Base-by-base conservation (phyloP, 345 rosid genomes). In the Stellera chamaejasme region DNA sequence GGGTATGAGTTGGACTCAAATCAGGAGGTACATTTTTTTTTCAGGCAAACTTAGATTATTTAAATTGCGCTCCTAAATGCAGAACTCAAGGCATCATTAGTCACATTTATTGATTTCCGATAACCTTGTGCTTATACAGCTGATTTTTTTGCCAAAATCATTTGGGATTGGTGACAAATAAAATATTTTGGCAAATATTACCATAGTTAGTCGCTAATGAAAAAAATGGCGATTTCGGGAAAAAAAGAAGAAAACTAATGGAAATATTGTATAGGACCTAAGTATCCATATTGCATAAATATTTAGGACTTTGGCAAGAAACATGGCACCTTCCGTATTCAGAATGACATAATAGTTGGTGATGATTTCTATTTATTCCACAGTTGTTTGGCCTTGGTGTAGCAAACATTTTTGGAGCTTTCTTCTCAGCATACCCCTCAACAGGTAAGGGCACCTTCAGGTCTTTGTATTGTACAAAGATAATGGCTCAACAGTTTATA, bases 321-420 rank as follows among this genome's bases (percentile, higher is more conserved):
- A 8, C 6, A 47, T 47, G 16, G 9, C 9, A 8, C 39, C 39
- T 32, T 32, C 39, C 39, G 5, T 32, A 32, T 32, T 32, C 39
- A 32, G 39, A 32, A 8, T 32, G 39, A 32, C 39, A 32, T 32
- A 32, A 32, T 8, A 32, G 9, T 32, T 32, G 39, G 9, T 32
- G 39, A 32, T 32, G 32, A 43, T 55, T 23, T 66, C 52, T 54
- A 39, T 23, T 49, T 58, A 48, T 58, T 64, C 25, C 43, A 69
- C 94, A 93, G 99, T 73, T 93, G 75, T 83, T 89, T 56, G 99
- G 99, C 73, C 97, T 93, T 69, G 97, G 99, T 69, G 82, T 93
- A 64, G 82, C 99, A 61, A 93, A 93, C 71, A 73, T 93, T 55
- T 64, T 77, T 54, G 99, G 99, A 53, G 87, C 97, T 27, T 80